phyloP scores from a whole-genome alignment of 208 protist species.

The Lotmaria passim region DNA sequence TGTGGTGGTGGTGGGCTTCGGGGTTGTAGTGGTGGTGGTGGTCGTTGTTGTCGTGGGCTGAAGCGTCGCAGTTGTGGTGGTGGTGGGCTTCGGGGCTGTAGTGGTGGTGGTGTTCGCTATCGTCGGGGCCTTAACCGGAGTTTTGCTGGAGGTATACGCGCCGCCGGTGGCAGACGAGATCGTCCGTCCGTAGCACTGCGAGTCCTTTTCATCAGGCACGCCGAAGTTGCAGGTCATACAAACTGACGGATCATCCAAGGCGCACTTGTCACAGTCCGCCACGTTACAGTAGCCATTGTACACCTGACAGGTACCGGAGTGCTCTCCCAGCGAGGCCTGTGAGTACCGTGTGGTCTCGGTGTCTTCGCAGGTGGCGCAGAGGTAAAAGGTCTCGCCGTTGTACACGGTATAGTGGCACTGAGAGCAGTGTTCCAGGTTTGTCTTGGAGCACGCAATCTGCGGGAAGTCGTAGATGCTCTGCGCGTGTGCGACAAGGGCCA shows the following conservation, averaged over 20 bases:
- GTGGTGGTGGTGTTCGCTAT: background rate
- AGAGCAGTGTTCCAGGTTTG: slow-evolving; percentile 3
- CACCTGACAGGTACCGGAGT: background rate
- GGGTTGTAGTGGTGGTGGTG: no score
- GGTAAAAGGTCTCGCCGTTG: background rate
- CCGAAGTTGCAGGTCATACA: background rate
- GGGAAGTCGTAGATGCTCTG: background rate
- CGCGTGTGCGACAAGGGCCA: no score
- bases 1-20: no score
- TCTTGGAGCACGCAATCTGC: background rate
- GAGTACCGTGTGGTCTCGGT: background rate
- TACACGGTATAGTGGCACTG: background rate
- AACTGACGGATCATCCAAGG: background rate
- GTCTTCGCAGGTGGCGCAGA: slow-evolving; percentile 5
- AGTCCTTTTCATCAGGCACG: background rate
- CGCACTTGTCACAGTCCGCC: background rate
- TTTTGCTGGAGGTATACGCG: background rate
- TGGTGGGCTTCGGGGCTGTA: background rate
- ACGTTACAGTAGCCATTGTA: no score
- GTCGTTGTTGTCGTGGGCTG: no score
- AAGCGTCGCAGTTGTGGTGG: background rate
- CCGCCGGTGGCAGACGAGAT: background rate
- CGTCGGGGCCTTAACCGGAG: background rate
- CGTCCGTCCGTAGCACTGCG: background rate
- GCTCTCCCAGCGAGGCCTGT: background rate